A percentile compares a stretch with the other conserved stretches of the same genome.
phyloP scores from a whole-genome alignment of 2,329 filamentous ascomycete species.

The Daldinia sp. region DNA sequence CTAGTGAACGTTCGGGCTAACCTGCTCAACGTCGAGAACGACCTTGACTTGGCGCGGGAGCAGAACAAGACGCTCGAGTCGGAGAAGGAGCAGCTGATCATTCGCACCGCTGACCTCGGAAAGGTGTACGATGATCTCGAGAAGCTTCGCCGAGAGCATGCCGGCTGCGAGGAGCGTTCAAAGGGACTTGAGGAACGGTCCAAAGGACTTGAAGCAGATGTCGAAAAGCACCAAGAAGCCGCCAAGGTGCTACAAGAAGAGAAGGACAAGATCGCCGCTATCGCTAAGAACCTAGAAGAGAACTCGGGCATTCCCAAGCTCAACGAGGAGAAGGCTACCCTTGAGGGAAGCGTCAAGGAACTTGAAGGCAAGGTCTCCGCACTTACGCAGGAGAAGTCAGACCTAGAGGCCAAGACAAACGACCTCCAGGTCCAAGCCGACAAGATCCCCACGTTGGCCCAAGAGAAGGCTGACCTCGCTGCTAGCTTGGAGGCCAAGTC shows the following conservation, averaged over 20 bases:
- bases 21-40: constrained; percentile 34
- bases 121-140: constrained; percentile 40
- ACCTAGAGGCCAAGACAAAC: constrained; percentile 37
- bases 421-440: constrained; percentile 38
- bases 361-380: constrained; percentile 32
- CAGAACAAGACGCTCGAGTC: constrained; percentile 37
- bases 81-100: constrained; percentile 41
- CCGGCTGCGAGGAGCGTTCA: constrained; percentile 39
- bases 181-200: constrained; percentile 39
- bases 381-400: constrained; percentile 35
- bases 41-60: constrained; percentile 37
- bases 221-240: constrained; percentile 40
- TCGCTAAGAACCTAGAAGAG: constrained; percentile 40
- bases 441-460: constrained; percentile 31
- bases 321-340: constrained; percentile 36
- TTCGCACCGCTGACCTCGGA: constrained; percentile 38
- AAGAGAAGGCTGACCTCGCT: constrained; percentile 39
- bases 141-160: constrained; percentile 41
- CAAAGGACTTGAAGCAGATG: constrained; percentile 40
- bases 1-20: constrained; percentile 37
- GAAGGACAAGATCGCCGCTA: constrained; percentile 38
- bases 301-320: constrained; percentile 36
- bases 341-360: constrained; percentile 30
- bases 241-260: constrained; percentile 35
- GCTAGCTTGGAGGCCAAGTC: constrained; percentile 25